These are phyloP conservation scores for Ogataea sp. DNA, from an alignment of 805 yeast species.

Conservation along the genomic window DNA sequence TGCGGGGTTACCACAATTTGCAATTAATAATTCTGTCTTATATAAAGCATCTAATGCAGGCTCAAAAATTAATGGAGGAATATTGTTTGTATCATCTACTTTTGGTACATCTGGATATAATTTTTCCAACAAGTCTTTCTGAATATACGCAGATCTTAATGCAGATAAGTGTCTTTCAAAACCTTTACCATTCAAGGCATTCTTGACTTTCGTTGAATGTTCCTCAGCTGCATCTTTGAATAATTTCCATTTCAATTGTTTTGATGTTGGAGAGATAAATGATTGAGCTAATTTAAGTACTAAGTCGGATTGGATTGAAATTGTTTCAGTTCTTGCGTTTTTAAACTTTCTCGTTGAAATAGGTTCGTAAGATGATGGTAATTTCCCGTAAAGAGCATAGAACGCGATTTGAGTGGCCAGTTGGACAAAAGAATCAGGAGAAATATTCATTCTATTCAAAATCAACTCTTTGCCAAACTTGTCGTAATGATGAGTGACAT, in stretches of 20 bases:
- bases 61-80: slow-evolving; percentile 40
- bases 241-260: slow-evolving; percentile 36
- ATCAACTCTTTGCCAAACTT: slow-evolving; percentile 26
- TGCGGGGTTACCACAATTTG: slow-evolving; percentile 57
- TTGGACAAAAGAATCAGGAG: slow-evolving; percentile 45
- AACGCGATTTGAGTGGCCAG: slow-evolving; percentile 44
- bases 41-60: slow-evolving; percentile 25
- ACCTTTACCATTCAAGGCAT: slow-evolving; percentile 55
- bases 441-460: slow-evolving; percentile 30
- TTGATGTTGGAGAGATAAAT: slow-evolving; percentile 49
- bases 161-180: slow-evolving; percentile 70
- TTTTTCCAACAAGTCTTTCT: slow-evolving; percentile 35
- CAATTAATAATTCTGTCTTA: slow-evolving; percentile 29
- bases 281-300: slow-evolving; percentile 47
- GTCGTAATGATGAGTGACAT: slow-evolving; percentile 27
- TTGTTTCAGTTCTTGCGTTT: slow-evolving; percentile 62
- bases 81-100: slow-evolving; percentile 13
- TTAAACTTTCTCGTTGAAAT: slow-evolving; percentile 60
- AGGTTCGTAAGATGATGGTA: slow-evolving; percentile 33
- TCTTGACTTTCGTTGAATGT: slow-evolving; percentile 41
- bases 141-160: slow-evolving; percentile 46
- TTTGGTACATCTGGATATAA: slow-evolving; percentile 35
- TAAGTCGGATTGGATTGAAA: slow-evolving; percentile 53
- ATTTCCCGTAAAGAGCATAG: slow-evolving; percentile 46
- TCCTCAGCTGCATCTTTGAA: slow-evolving; percentile 43